Evolutionary conservation across 352 stramenopile species (phyloP).

Genomic region (Pythium volutum): DNA sequence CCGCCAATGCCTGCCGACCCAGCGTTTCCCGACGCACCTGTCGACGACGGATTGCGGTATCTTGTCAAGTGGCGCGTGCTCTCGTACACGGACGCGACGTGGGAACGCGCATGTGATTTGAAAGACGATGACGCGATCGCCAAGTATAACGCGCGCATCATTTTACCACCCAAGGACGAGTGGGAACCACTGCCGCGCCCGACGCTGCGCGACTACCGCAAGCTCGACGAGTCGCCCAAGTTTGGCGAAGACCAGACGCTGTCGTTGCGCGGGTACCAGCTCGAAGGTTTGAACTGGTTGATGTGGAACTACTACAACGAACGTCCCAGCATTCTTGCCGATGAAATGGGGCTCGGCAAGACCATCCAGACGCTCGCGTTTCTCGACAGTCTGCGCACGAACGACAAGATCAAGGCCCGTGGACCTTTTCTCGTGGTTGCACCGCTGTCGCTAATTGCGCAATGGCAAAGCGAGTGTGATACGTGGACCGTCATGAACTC

Average conservation of each 20-base stretch:
- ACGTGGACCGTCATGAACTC: slow-evolving; percentile 99
- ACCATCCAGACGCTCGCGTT: slow-evolving; percentile 93
- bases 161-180: slow-evolving; percentile 56
- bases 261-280: slow-evolving; percentile 74
- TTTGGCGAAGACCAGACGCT: slow-evolving; percentile 80
- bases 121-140: slow-evolving; percentile 82
- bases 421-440: slow-evolving; percentile 98
- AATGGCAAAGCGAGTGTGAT: slow-evolving; percentile 99
- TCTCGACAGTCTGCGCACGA: slow-evolving; percentile 90
- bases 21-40: slow-evolving; percentile 53
- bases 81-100: slow-evolving; percentile 84
- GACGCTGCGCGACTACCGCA: slow-evolving; percentile 80
- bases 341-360: slow-evolving; percentile 93
- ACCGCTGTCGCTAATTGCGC: slow-evolving; percentile 97
- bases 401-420: slow-evolving; percentile 87
- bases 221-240: slow-evolving; percentile 70
- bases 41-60: slow-evolving; percentile 86
- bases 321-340: slow-evolving; percentile 81
- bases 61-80: slow-evolving; percentile 88
- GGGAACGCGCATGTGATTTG: slow-evolving; percentile 84
- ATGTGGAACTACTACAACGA: slow-evolving; percentile 91
- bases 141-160: slow-evolving; percentile 57
- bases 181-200: slow-evolving; percentile 63
- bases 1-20: slow-evolving; percentile 43
- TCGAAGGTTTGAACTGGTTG: slow-evolving; percentile 89